phyloP scores from a whole-genome alignment of 2,329 filamentous ascomycete genomes.

The Cercospora beticola region DNA sequence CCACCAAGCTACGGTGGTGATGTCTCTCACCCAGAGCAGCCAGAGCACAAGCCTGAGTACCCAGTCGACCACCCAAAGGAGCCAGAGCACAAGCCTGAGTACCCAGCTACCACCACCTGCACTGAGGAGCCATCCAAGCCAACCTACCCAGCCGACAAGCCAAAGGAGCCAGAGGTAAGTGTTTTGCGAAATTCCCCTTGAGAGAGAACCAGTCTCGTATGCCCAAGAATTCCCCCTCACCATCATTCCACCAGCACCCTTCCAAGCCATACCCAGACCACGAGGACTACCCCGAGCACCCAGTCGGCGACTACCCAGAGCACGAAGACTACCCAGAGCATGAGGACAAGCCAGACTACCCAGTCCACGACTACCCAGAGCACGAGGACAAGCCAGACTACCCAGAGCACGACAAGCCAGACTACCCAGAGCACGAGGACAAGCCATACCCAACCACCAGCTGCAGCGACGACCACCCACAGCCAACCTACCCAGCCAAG shows the following conservation, averaged over 20 bases:
- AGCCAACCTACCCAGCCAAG: constrained; percentile 7
- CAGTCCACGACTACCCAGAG: neutral
- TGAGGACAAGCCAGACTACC: neutral
- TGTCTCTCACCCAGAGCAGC: neutral
- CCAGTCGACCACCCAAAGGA: neutral
- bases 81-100: no score
- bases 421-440: neutral
- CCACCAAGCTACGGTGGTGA: constrained; percentile 19
- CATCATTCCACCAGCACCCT: neutral
- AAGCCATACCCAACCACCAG: neutral
- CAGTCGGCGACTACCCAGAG: neutral
- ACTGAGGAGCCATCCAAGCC: neutral
- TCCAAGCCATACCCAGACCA: neutral
- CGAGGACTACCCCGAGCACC: neutral
- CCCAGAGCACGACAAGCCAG: neutral
- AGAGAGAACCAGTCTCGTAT: neutral
- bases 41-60: neutral
- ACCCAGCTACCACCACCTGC: neutral
- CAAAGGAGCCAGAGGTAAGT: neutral
- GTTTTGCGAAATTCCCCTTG: neutral
- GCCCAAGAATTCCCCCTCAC: neutral
- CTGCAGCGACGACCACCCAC: constrained; percentile 1
- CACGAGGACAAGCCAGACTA: neutral
- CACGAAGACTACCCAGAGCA: neutral
- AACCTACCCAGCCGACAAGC: neutral